Percentiles rank a stretch among this genome's conserved stretches.
Conservation (phyloP, 192 early-diverging fungal genomes). For the Coemansia sp. region DNA sequence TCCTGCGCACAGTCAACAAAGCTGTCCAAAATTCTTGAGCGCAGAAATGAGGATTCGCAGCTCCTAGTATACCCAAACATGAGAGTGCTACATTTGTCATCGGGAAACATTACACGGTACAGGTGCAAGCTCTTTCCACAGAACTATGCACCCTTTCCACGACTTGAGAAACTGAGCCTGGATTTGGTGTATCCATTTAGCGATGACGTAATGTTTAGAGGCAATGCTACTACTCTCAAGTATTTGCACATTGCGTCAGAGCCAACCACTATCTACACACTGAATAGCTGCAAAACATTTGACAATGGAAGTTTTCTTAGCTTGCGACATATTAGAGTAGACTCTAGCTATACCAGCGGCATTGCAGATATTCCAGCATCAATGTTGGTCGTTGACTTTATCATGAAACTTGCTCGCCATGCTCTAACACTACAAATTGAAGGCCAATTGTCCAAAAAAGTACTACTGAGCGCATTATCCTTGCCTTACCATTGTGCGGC, state of each 20-base stretch:
- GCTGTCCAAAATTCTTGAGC: not conserved
- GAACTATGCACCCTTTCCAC: not conserved
- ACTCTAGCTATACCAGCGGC: not conserved
- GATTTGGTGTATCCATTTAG: not conserved
- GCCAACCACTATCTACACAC: not conserved
- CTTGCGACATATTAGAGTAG: not conserved
- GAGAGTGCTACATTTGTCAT: not conserved
- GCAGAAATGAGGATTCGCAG: not conserved
- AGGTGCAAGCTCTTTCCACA: not conserved
- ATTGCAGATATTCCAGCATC: not conserved
- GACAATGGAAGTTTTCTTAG: not conserved
- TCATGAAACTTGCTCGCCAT: not conserved
- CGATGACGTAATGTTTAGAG: not conserved
- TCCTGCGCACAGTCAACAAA: not conserved
- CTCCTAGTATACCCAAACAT: not conserved
- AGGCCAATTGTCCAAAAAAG: not conserved
- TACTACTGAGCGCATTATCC: not conserved
- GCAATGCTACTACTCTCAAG: not conserved
- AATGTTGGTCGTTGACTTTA: not conserved
- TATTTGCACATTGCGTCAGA: not conserved
- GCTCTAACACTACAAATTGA: not conserved
- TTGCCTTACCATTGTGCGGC: not conserved
- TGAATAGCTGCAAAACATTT: not conserved
- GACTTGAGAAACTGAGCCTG: not conserved
- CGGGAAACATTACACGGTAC: not conserved